phyloP scores from a whole-genome alignment of 208 protist genomes.

The Strigomonas oncopelti region DNA sequence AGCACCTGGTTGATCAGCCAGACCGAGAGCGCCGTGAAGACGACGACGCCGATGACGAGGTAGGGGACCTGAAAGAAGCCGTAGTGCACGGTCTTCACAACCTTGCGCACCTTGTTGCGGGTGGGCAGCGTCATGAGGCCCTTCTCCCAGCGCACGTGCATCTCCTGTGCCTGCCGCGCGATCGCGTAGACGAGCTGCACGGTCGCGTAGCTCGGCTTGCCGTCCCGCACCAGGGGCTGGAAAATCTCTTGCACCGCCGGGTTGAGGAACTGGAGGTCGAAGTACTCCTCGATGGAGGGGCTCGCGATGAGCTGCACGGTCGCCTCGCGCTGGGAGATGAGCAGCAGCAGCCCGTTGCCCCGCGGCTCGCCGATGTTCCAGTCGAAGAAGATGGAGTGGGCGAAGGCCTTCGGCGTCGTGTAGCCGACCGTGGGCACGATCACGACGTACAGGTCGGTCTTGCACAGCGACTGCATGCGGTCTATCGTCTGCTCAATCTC shows the following conservation, averaged over 20 bases:
- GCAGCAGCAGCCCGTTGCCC: slow-evolving; percentile 74
- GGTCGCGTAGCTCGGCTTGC: slow-evolving; percentile 71
- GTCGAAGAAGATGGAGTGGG: slow-evolving; percentile 83
- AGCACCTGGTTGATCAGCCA: slow-evolving; percentile 66
- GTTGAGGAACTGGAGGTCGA: slow-evolving; percentile 60
- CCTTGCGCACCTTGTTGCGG: slow-evolving; percentile 72
- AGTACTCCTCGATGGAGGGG: slow-evolving; percentile 78
- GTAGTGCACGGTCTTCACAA: slow-evolving; percentile 54
- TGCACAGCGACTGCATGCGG: slow-evolving; percentile 81
- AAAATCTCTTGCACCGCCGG: slow-evolving; percentile 74
- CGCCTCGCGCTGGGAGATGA: slow-evolving; percentile 80
- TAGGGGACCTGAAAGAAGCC: slow-evolving; percentile 59
- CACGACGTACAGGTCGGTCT: slow-evolving; percentile 80
- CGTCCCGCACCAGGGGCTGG: slow-evolving; percentile 75
- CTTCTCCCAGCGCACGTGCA: slow-evolving; percentile 58
- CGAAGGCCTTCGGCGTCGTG: slow-evolving; percentile 72
- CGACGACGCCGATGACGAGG: slow-evolving; percentile 47
- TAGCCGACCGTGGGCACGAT: slow-evolving; percentile 85
- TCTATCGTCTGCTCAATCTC: slow-evolving; percentile 86
- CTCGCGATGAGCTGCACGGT: slow-evolving; percentile 76
- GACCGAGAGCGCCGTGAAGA: slow-evolving; percentile 56
- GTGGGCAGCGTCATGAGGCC: slow-evolving; percentile 52
- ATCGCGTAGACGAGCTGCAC: slow-evolving; percentile 87
- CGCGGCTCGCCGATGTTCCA: slow-evolving; percentile 74
- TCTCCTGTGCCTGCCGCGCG: slow-evolving; percentile 78